These are phyloP conservation scores for Sordariomycetes sp. DNA, from an alignment of 2,329 filamentous ascomycete genomes.

Conservation along the genomic window DNA sequence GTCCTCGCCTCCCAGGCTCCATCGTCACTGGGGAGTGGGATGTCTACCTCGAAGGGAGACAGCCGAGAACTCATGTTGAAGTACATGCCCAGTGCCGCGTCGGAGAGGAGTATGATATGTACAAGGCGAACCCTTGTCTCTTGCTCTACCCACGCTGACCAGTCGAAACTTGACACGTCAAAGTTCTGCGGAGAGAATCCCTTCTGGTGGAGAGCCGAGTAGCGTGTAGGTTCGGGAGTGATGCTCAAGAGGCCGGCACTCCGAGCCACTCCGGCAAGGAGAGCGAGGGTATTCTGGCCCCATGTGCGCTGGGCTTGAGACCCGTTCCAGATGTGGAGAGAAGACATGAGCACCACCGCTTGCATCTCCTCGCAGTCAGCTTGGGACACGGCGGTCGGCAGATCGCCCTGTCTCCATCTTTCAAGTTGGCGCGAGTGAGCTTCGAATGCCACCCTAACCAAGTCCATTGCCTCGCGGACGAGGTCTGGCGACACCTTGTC, in stretches of 20 bases:
- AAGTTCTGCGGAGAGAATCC: constrained; percentile 30
- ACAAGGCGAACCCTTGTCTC: constrained; percentile 54
- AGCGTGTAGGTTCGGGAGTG: constrained; percentile 30
- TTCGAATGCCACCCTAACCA: constrained; percentile 44
- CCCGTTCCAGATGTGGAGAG: constrained; percentile 57
- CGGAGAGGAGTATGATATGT: constrained; percentile 50
- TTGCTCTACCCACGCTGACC: constrained; percentile 56
- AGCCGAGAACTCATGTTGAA: constrained; percentile 56
- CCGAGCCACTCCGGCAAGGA: constrained; percentile 42
- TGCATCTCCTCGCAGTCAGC: constrained; percentile 53
- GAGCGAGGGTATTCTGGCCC: constrained; percentile 44
- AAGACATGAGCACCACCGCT: constrained; percentile 47
- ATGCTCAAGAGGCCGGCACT: constrained; percentile 42
- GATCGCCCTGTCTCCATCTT: constrained; percentile 7
- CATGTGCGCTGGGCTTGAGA: constrained; percentile 50
- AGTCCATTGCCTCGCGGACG: constrained; percentile 56
- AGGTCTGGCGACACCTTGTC: constrained; percentile 43
- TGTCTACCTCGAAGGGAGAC: constrained; percentile 46
- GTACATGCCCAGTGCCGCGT: constrained; percentile 53
- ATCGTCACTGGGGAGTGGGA: constrained; percentile 62
- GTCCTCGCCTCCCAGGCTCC: constrained; percentile 58
- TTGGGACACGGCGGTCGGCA: constrained; percentile 9
- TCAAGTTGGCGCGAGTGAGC: constrained; percentile 9
- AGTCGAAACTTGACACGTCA: constrained; percentile 43
- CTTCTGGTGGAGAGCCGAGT: constrained; percentile 48